Conservation (phyloP, 1,284 basidiomycete species). For the Cutaneotrichosporon sp. region DNA sequence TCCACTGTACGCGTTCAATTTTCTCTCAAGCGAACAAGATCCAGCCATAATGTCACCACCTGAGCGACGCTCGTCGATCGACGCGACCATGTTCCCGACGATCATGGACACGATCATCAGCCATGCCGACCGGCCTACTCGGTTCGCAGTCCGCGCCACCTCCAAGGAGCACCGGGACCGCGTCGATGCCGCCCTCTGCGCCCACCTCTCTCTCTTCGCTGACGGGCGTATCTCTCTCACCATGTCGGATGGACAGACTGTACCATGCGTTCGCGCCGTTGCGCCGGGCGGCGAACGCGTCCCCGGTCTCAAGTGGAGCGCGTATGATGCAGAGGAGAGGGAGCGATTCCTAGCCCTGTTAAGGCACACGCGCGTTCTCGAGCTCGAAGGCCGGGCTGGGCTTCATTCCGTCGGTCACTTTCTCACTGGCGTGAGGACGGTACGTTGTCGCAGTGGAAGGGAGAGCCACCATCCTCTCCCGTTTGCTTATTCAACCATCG, state of each 20-base stretch:
- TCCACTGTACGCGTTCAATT: too few species aligned
- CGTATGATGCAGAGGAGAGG: conserved; percentile 4
- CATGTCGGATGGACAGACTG: not conserved
- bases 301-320: conserved; percentile 13
- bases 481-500: not conserved
- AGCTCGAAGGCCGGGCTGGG: conserved; percentile 5
- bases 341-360: conserved; percentile 9
- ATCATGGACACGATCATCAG: conserved; percentile 18
- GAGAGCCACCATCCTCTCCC: not conserved
- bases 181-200: conserved; percentile 3
- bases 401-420: not conserved
- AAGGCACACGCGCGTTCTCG: conserved; percentile 9
- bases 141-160: conserved; percentile 12
- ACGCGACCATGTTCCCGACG: conserved; percentile 12
- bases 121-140: not conserved
- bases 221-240: conserved; percentile 3
- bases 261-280: conserved; percentile 4
- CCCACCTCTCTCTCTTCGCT: conserved; percentile 9
- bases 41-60: too few species aligned
- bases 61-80: not conserved
- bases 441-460: not conserved
- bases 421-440: conserved; percentile 9
- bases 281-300: conserved; percentile 10
- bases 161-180: conserved; percentile 10
- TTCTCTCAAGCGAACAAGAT: too few species aligned